Percentiles rank a stretch among this genome's conserved stretches.
Conservation (phyloP, 768 basidiomycete genomes). For the Hericium alpestre region DNA sequence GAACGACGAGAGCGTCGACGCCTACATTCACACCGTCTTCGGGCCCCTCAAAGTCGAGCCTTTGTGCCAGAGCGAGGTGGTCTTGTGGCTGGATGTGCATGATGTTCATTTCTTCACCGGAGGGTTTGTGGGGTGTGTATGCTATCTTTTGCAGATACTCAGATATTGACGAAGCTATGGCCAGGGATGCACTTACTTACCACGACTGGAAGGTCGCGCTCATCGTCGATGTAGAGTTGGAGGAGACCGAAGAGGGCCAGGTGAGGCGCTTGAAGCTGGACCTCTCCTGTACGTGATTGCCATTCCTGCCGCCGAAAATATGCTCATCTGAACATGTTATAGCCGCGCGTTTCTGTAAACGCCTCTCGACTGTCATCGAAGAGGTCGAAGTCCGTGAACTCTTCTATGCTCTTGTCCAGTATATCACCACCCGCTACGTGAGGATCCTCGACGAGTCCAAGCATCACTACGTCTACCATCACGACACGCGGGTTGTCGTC, state of each 20-base stretch:
- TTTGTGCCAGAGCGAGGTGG: conserved; percentile 19
- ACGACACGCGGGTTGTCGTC: not conserved
- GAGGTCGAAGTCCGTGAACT: not conserved
- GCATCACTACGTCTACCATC: not conserved
- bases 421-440: not conserved
- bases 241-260: conserved; percentile 12
- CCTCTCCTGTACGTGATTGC: not conserved
- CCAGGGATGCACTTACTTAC: not conserved
- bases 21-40: conserved; percentile 16
- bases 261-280: conserved; percentile 17
- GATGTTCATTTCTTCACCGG: conserved; percentile 14
- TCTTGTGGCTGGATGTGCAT: conserved; percentile 18
- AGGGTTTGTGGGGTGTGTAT: not conserved
- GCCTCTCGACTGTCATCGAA: not conserved
- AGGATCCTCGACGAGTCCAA: not conserved
- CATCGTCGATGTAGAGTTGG: conserved; percentile 16
- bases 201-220: conserved; percentile 17
- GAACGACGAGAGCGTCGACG: conserved; percentile 4
- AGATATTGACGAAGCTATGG: not conserved
- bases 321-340: not conserved
- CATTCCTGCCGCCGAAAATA: not conserved
- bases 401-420: not conserved
- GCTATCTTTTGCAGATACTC: not conserved
- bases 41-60: conserved; percentile 19
- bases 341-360: not conserved